A percentile compares a stretch with the other conserved stretches of the same genome.
Evolutionary conservation across 176 grass and related monocot species (phyloP).

Genomic region (Secale cereale): DNA sequence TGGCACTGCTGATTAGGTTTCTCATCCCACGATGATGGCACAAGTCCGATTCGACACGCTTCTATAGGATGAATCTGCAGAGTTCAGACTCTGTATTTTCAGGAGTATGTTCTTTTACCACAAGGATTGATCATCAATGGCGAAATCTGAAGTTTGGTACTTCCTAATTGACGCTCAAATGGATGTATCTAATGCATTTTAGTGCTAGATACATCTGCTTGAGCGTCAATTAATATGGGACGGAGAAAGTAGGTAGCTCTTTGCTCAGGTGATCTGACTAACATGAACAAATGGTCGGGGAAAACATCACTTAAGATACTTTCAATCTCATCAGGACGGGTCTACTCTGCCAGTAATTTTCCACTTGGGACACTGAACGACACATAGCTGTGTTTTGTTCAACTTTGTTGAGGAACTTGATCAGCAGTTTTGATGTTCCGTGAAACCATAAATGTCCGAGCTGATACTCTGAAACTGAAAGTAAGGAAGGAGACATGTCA

Average conservation of each 20-base stretch:
- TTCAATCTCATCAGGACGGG: background rate
- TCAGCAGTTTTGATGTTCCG: slow-evolving; percentile 86
- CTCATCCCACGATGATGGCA: no score
- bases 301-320: background rate
- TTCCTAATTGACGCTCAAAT: no score
- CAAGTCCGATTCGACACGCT: no score
- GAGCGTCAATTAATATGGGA: no score
- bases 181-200: no score
- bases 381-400: background rate
- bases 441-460: slow-evolving; percentile 90
- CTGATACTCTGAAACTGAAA: slow-evolving; percentile 71
- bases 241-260: no score
- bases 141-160: background rate
- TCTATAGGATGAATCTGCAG: no score
- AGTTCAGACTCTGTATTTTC: background rate
- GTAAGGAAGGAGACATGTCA: background rate
- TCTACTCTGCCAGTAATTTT: slow-evolving; percentile 9
- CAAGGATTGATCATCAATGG: background rate
- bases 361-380: background rate
- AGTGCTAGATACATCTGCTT: no score
- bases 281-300: background rate
- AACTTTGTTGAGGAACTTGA: slow-evolving; percentile 70
- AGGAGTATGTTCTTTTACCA: background rate
- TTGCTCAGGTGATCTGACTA: background rate
- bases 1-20: no score